phyloP scores from a whole-genome alignment of 2,329 filamentous ascomycete genomes.

The Paraphaeosphaeria sporulosa region DNA sequence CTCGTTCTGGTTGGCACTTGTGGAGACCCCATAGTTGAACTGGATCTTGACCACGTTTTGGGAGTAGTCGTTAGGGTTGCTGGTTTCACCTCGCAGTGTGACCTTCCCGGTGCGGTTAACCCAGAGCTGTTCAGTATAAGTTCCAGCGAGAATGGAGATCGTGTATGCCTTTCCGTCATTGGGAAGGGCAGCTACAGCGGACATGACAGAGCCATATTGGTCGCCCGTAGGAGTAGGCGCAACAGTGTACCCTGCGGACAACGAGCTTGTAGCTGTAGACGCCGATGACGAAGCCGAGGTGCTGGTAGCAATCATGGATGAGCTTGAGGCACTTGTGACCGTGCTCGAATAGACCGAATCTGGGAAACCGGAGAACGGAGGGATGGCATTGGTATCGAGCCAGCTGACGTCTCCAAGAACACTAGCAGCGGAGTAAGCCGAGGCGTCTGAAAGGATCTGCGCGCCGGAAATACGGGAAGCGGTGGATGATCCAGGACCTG shows the following conservation, averaged over 20 bases:
- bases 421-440: not conserved
- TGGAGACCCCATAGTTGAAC: slow-evolving; percentile 50
- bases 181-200: slow-evolving; percentile 55
- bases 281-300: slow-evolving; percentile 39
- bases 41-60: slow-evolving; percentile 51
- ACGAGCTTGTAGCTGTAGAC: slow-evolving; percentile 45
- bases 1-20: slow-evolving; percentile 52
- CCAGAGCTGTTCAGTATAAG: slow-evolving; percentile 53
- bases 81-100: slow-evolving; percentile 49
- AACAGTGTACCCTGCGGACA: slow-evolving; percentile 25
- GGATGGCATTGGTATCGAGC: not conserved
- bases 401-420: slow-evolving; percentile 1
- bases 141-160: slow-evolving; percentile 52
- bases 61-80: slow-evolving; percentile 43
- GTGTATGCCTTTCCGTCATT: slow-evolving; percentile 51
- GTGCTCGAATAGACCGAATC: not conserved
- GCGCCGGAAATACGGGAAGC: not conserved
- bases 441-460: not conserved
- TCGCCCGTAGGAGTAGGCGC: slow-evolving; percentile 33
- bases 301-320: slow-evolving; percentile 1
- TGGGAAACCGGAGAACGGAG: not conserved
- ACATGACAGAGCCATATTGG: slow-evolving; percentile 52
- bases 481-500: not conserved
- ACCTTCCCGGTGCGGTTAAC: slow-evolving; percentile 54
- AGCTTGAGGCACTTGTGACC: not conserved